Conservation (phyloP, 2,329 filamentous ascomycete genomes). For the Epichloe scottii region DNA sequence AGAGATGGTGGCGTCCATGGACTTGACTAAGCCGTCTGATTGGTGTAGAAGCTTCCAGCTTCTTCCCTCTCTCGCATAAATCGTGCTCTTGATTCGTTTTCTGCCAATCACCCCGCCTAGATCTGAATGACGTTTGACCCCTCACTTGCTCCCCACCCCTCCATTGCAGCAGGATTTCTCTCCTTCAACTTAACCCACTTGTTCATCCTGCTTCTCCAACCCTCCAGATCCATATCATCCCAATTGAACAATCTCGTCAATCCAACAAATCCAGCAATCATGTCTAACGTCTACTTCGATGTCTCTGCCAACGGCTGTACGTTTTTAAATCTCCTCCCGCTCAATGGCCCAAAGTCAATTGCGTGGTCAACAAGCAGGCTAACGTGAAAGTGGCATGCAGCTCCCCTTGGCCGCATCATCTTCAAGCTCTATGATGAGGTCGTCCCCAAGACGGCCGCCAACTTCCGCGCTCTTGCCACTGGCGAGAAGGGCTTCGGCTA, state of each 20-base stretch:
- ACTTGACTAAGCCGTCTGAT: not conserved
- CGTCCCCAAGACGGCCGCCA: constrained; percentile 77
- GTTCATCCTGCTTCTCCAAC: not conserved
- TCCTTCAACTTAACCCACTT: not conserved
- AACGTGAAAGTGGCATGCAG: not conserved
- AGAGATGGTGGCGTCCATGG: not conserved
- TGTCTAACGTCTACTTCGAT: constrained; percentile 9
- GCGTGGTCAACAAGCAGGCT: not conserved
- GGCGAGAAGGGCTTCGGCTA: constrained; percentile 73
- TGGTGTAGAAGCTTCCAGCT: constrained; percentile 1
- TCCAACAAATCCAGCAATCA: not conserved
- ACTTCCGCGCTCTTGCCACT: constrained; percentile 78
- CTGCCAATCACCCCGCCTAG: not conserved
- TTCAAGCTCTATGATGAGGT: constrained; percentile 78
- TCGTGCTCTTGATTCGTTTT: constrained; percentile 1
- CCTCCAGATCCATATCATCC: not conserved
- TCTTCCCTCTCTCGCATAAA: not conserved
- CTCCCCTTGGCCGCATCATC: constrained; percentile 56
- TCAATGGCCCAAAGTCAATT: not conserved
- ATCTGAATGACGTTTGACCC: constrained; percentile 7
- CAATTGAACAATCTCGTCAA: not conserved
- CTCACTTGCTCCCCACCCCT: constrained; percentile 4
- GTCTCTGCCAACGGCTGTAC: constrained; percentile 8
- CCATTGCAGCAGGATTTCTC: not conserved
- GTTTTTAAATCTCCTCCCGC: not conserved